Base-by-base conservation (phyloP, 768 basidiomycete genomes). In the Cystobasidium tubakii region DNA sequence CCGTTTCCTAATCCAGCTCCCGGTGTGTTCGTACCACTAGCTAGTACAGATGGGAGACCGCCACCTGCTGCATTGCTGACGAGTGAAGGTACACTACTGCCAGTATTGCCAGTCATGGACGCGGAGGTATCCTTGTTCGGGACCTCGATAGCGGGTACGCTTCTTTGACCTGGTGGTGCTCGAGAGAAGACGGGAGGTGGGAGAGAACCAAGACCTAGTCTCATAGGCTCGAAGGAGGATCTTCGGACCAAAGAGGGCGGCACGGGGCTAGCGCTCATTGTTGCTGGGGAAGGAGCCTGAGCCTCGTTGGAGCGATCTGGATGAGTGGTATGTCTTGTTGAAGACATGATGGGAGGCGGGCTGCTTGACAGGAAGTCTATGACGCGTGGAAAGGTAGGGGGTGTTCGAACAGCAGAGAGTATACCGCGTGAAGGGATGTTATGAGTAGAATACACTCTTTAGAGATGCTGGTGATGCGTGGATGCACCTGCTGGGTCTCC, bases 171-270 rank as follows among this genome's bases (percentile, higher is more conserved):
- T 23, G 57, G 31, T 42, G 74, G 67, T 10, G 54, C 66, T 23
- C 54, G 21, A 7, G 55, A 74, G 69, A 75, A 75, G 43, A 44
- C 29, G 1, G 74, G 74, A 62, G 74, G 50, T 27, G 74, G 74
- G 1, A 75, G 55, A n/a, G 66, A 55, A 27, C 57, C 66, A 10
- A 75, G 69, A 6, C 71, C 63, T 10, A 65, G 21, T 50, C 50
- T 21, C 74, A 75, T 75, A 42, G 69, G 69, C 55, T 71, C 69
- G 55, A 31, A 60, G 2, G 69, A 71, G 9, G 69, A 71, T n/a
- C 69, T 12, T 57, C 69, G 53, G n/a, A 44, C 42, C 21, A 71
- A 34, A 31, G 10, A 6, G 9, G 69, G 69, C 25, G 33, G 65
- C 21, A 43, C 69, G n/a, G 31, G 46, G 46, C 46, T 19, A n/a